These are phyloP conservation scores for Malassezia dermatis DNA, from an alignment of 1,284 basidiomycete species.

Conservation along the genomic window DNA sequence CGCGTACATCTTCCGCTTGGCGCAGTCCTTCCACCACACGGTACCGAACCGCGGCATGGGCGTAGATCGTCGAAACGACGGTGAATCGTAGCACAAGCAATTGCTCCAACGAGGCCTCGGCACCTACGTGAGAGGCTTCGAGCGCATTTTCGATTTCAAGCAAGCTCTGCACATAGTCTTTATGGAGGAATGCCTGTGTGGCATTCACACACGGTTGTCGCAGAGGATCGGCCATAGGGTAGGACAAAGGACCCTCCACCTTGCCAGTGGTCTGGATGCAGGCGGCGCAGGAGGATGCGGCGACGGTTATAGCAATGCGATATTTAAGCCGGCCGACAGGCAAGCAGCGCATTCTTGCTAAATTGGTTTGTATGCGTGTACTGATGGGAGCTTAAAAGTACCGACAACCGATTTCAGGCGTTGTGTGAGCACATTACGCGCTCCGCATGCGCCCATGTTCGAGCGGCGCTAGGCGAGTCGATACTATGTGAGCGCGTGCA, in stretches of 20 bases:
- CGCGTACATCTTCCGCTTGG: background rate
- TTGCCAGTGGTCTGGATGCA: conserved; percentile 2
- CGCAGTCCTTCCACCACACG: conserved; percentile 20
- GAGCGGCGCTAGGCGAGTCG: background rate
- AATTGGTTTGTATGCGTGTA: conserved; percentile 12
- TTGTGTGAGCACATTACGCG: conserved; percentile 36
- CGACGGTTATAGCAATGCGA: conserved; percentile 18
- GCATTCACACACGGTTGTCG: conserved; percentile 3
- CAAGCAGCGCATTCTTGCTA: conserved; percentile 32
- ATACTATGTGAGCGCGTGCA: conserved; percentile 20
- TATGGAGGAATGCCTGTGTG: conserved; percentile 30
- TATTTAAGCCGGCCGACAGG: conserved; percentile 34
- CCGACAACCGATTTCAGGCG: conserved; percentile 30
- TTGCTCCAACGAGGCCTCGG: conserved; percentile 15
- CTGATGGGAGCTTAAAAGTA: conserved; percentile 21
- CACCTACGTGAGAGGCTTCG: background rate
- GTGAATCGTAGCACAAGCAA: conserved; percentile 12
- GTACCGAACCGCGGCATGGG: background rate
- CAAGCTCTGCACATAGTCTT: conserved; percentile 23
- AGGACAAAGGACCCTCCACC: background rate
- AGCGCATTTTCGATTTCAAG: conserved; percentile 22
- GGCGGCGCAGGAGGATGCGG: background rate
- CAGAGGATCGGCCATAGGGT: background rate
- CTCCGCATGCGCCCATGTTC: conserved; percentile 21
- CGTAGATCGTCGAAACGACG: conserved; percentile 1